Conservation (phyloP, 371 early-diverging fungal genomes). For the Rhizopus sp. region DNA sequence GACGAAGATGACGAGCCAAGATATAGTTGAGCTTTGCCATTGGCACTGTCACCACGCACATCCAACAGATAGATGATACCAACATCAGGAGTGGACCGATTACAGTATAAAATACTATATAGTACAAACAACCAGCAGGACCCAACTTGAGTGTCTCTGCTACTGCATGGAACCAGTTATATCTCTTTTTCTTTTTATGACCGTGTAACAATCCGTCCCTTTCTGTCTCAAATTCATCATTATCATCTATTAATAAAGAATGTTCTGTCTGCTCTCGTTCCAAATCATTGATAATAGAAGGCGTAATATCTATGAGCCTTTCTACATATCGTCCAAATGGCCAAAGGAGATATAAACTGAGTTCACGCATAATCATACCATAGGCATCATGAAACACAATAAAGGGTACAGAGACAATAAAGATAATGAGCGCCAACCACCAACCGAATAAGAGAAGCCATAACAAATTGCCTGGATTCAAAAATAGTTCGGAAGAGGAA, state of each 20-base stretch:
- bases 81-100: conserved; percentile 76
- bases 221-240: conserved; percentile 18
- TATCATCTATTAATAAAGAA: conserved; percentile 20
- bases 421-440: conserved; percentile 79
- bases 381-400: conserved; percentile 64
- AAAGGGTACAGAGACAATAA: conserved; percentile 58
- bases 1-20: conserved; percentile 72
- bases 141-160: conserved; percentile 44
- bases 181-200: conserved; percentile 16
- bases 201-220: conserved; percentile 13
- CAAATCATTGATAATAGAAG: conserved; percentile 22
- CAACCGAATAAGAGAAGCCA: conserved; percentile 91
- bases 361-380: conserved; percentile 63
- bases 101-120: conserved; percentile 50
- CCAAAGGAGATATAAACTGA: conserved; percentile 85
- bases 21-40: conserved; percentile 93
- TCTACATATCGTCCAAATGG: conserved; percentile 95
- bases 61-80: conserved; percentile 82
- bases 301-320: conserved; percentile 33
- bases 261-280: conserved; percentile 15
- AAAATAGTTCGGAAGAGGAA: conserved; percentile 61
- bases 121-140: conserved; percentile 68
- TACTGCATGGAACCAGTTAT: conserved; percentile 19
- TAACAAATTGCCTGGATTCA: conserved; percentile 84
- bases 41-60: conserved; percentile 89